phyloP scores from a whole-genome alignment of 345 rosid species.

The Draba incana region DNA sequence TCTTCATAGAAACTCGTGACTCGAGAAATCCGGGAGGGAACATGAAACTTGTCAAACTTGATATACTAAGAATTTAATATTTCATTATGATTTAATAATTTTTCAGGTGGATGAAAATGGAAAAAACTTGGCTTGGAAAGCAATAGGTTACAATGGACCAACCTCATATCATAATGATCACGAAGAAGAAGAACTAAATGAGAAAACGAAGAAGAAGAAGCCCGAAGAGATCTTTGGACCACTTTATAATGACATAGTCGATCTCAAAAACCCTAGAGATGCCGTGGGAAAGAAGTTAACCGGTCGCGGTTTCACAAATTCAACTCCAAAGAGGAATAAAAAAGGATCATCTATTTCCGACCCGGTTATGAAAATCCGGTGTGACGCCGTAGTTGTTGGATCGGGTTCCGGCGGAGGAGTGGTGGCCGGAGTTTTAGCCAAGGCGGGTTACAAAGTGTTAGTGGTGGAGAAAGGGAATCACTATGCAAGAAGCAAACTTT shows the following conservation, averaged over 20 bases:
- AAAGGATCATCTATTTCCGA: conserved; percentile 18
- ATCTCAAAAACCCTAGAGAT: conserved; percentile 53
- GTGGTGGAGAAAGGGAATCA: conserved; percentile 80
- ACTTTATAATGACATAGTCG: conserved; percentile 55
- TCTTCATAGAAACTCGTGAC: not conserved
- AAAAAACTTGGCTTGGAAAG: conserved; percentile 68
- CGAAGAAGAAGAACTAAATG: conserved; percentile 16
- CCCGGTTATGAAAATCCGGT: conserved; percentile 55
- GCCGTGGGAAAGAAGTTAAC: conserved; percentile 46
- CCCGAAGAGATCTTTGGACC: conserved; percentile 60
- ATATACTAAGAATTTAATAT: not conserved
- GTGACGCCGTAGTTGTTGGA: conserved; percentile 85
- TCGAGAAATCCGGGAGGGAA: not conserved
- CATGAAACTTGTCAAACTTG: conserved; percentile 20
- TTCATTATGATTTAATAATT: not conserved
- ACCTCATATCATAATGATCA: conserved; percentile 50
- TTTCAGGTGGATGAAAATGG: conserved; percentile 61
- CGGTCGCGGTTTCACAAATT: conserved; percentile 50
- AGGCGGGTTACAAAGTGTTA: conserved; percentile 73
- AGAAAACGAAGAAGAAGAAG: conserved; percentile 27
- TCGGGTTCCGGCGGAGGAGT: conserved; percentile 88
- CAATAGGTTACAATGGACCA: conserved; percentile 73
- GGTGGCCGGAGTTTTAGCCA: conserved; percentile 73
- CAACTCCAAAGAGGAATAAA: conserved; percentile 28
- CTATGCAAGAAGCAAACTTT: conserved; percentile 63